A percentile compares a stretch with the other conserved stretches of the same genome.
Evolutionary conservation across 2,329 filamentous ascomycete species (phyloP).

Genomic region (Elsinoe fawcettii): DNA sequence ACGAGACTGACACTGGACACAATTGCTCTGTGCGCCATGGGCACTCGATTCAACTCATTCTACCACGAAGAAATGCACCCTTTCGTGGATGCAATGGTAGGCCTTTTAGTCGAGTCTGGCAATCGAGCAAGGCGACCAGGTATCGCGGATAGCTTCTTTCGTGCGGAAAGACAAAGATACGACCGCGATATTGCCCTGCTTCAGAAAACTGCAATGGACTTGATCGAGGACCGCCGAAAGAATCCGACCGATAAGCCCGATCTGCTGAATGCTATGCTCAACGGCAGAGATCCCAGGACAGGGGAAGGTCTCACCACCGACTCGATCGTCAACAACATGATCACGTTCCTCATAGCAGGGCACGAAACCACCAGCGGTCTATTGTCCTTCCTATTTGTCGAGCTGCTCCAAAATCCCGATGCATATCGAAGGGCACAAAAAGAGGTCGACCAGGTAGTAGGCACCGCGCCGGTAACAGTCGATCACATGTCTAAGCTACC

Average conservation of each 20-base stretch:
- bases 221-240: conserved; percentile 52
- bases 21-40: conserved; percentile 63
- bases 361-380: conserved; percentile 66
- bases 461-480: conserved; percentile 48
- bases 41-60: conserved; percentile 66
- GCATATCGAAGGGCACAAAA: conserved; percentile 54
- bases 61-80: conserved; percentile 63
- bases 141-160: conserved; percentile 39
- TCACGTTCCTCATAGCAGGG: conserved; percentile 60
- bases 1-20: conserved; percentile 67
- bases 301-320: conserved; percentile 56
- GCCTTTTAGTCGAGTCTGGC: conserved; percentile 52
- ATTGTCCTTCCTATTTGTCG: conserved; percentile 57
- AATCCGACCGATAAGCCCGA: conserved; percentile 53
- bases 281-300: conserved; percentile 59
- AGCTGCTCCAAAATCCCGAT: conserved; percentile 56
- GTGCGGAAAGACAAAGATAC: conserved; percentile 39
- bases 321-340: conserved; percentile 59
- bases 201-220: conserved; percentile 49
- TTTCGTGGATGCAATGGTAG: conserved; percentile 60
- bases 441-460: conserved; percentile 61
- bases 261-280: conserved; percentile 61
- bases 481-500: conserved; percentile 57
- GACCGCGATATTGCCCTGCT: conserved; percentile 48
- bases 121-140: conserved; percentile 42